Evolutionary conservation across 1,139 yeast genomes (phyloP), one percentile per base, ranked within the genome.

Genomic region (Blastobotrys ciferrii): DNA sequence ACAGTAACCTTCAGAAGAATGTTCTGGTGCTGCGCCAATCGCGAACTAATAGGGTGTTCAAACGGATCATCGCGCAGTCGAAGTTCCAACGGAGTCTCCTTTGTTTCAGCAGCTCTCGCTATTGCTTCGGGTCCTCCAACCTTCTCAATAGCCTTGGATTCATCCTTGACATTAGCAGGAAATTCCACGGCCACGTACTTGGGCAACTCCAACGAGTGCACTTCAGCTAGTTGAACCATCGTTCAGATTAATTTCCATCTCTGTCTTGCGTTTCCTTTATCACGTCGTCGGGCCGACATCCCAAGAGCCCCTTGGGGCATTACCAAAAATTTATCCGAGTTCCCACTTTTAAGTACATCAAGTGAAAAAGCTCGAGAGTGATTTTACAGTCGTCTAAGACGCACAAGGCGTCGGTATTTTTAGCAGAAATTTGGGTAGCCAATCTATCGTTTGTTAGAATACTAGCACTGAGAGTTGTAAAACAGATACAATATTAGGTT

Each of bases 11-110:
- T 85, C 44, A 91, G 59, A 32, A 92, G 63, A 1, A 91, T 69
- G 53, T 87, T 82, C 57, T 86, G 92, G 45, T 76, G 72, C n/a
- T 57, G 57, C 14, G 64, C 58, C 3, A 58, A 48, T 19, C 65
- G 56, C 53, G 89, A 74, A 67, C 75, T 67, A 2, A 92, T 72
- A 0, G 98, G 96, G 64, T 92, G 98, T 55, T 87, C 92, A 64
- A 85, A 82, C 43, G 83, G 77, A 68, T 83, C 91, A 7, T 77
- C 69, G 47, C 97, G 69, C 47, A 87, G 71, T 55, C 84, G 63
- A 53, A 86, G 71, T 59, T 86, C 91, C 44, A 89, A 71, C 13
- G 75, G 68, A 4, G 70, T 70, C 19, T 65, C 67, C 19, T 65
- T 67, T 42, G 68, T 68, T 36, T 62, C 66, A 20, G 70, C 59